Conservation (phyloP, 116 monocot genomes). For the Posidonia oceanica region DNA sequence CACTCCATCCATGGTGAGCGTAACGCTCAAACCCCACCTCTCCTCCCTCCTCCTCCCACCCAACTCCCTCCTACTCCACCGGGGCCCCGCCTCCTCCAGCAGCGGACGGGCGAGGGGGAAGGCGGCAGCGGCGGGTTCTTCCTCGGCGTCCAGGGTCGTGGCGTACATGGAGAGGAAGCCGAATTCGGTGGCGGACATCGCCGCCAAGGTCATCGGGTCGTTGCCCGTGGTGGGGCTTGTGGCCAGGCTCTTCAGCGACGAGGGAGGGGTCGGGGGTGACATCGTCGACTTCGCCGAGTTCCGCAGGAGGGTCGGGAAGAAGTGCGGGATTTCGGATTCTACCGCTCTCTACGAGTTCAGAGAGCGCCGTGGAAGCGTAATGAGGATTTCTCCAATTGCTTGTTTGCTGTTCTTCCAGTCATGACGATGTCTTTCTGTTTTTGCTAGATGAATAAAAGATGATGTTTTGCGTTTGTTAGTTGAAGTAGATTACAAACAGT, state of each 20-base stretch:
- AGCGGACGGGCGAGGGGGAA: not conserved
- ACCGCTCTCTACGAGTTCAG: conserved; percentile 74
- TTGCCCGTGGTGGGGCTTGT: conserved; percentile 84
- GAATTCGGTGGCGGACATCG: conserved; percentile 46
- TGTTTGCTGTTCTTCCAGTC: not conserved
- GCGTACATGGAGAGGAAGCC: conserved; percentile 80
- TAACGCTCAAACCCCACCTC: not conserved
- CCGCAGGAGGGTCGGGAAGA: conserved; percentile 71
- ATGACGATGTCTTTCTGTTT: not conserved
- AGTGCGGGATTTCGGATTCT: conserved; percentile 65
- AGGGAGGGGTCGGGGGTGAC: conserved; percentile 85
- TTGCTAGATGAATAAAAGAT: not conserved
- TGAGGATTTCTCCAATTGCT: not conserved
- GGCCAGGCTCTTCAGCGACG: conserved; percentile 74
- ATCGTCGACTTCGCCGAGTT: conserved; percentile 96
- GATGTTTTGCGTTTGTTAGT: too few species aligned
- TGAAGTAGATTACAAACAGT: not conserved
- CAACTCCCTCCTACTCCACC: not conserved
- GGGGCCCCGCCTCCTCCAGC: too few species aligned
- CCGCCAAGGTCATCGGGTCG: conserved; percentile 60
- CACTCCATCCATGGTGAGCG: not conserved
- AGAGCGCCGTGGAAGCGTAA: conserved; percentile 71
- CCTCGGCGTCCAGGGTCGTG: not conserved
- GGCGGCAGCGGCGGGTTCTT: not conserved
- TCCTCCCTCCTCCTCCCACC: not conserved